Evolutionary conservation across 1,139 yeast species (phyloP).

Genomic region (Suhomyces yuchorum): DNA sequence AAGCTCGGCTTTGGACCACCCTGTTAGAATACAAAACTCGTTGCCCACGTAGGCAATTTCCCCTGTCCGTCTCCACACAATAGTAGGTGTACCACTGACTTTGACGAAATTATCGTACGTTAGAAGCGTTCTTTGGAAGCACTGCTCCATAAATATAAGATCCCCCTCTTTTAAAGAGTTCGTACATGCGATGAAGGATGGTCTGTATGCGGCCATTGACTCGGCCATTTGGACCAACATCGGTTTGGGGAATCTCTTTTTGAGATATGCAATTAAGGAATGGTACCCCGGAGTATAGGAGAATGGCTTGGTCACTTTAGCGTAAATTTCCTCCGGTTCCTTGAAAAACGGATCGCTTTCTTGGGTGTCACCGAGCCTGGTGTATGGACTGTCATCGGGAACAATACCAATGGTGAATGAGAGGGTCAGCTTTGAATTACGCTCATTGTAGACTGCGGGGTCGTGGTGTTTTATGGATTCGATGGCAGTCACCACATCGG

Average conservation of each 20-base stretch:
- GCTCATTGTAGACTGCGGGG: slow-evolving; percentile 43
- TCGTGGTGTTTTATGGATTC: slow-evolving; percentile 44
- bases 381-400: slow-evolving; percentile 39
- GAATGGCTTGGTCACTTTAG: slow-evolving; percentile 71
- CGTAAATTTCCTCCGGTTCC: slow-evolving; percentile 82
- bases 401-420: slow-evolving; percentile 58
- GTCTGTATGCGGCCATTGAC: slow-evolving; percentile 86
- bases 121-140: slow-evolving; percentile 86
- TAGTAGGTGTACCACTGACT: slow-evolving; percentile 89
- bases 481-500: slow-evolving; percentile 56
- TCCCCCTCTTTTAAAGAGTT: slow-evolving; percentile 87
- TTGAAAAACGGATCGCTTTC: slow-evolving; percentile 36
- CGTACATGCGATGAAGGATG: slow-evolving; percentile 90
- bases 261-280: slow-evolving; percentile 70
- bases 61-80: slow-evolving; percentile 94
- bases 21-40: slow-evolving; percentile 87
- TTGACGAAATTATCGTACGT: slow-evolving; percentile 86
- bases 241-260: slow-evolving; percentile 66
- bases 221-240: slow-evolving; percentile 83
- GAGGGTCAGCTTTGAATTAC: slow-evolving; percentile 46
- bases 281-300: slow-evolving; percentile 92
- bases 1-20: slow-evolving; percentile 78
- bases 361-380: slow-evolving; percentile 24
- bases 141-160: slow-evolving; percentile 91
- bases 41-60: slow-evolving; percentile 93